phyloP scores from a whole-genome alignment of 192 early-diverging fungal genomes.

The Rhizoclosmatium sp. region DNA sequence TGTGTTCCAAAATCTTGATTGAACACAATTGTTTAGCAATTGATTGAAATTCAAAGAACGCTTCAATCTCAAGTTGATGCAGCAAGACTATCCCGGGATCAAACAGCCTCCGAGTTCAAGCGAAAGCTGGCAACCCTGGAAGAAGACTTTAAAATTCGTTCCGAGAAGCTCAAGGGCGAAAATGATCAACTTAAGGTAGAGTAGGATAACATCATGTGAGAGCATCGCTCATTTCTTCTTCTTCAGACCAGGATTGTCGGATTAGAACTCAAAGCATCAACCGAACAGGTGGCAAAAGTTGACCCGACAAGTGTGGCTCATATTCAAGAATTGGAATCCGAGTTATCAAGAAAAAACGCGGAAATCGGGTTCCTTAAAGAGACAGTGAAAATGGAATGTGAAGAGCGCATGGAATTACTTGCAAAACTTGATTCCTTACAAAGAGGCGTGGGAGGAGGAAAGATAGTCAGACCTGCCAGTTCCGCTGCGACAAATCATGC shows the following conservation, averaged over 20 bases:
- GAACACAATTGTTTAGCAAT: conserved; percentile 1
- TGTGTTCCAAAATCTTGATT: background rate
- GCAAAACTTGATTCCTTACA: conserved; percentile 43
- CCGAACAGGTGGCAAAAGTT: conserved; percentile 4
- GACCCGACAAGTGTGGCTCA: background rate
- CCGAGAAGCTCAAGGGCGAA: conserved; percentile 30
- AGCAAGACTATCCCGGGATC: conserved; percentile 24
- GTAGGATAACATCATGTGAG: background rate
- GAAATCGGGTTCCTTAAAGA: conserved; percentile 63
- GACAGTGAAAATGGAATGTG: conserved; percentile 60
- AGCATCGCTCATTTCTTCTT: background rate
- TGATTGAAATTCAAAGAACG: conserved; percentile 3
- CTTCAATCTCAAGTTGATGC: conserved; percentile 38
- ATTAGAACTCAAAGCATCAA: conserved; percentile 30
- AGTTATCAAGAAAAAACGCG: conserved; percentile 44
- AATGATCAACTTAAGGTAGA: conserved; percentile 37
- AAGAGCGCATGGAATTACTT: conserved; percentile 62
- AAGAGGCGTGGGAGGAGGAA: background rate
- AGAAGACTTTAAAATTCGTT: conserved; percentile 28
- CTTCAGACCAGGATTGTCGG: conserved; percentile 20
- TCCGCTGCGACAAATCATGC: background rate
- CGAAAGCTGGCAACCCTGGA: conserved; percentile 20
- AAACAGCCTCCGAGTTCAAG: conserved; percentile 7
- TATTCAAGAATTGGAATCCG: conserved; percentile 32
- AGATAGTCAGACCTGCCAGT: background rate